Base-by-base conservation (phyloP, 2,329 filamentous ascomycete genomes). In the Periconia sp. region DNA sequence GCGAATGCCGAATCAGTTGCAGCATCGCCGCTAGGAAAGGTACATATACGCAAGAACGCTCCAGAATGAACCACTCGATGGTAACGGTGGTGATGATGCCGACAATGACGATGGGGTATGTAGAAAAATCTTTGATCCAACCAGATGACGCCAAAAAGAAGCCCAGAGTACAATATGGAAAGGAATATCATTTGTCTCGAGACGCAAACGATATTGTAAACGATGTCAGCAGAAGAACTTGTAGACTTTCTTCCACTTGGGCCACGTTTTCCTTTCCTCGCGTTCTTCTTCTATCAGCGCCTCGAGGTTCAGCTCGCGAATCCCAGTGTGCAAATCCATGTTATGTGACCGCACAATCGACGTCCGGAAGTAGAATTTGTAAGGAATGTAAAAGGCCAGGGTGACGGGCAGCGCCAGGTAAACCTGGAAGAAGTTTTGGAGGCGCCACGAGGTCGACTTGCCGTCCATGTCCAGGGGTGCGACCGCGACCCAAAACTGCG, bases 401-500 rank as follows among this genome's bases (percentile, higher is more conserved):
- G 91, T 83, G 59, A 91, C 84, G 14, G 89, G 89, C 1, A 84
- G 84, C 5, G 87, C 87, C 57, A 91, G 79, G 71, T 88, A 91
- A 56, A 83, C 81, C 54, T 87, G 76, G 74, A 96, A 96, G 75
- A 93, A 95, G 60, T 80, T 85, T 57, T 84, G 72, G 0, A 83
- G 82, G 41, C 85, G 77, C 8, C 79, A 71, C 1, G 64, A 42
- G 5, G 76, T 57, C 0, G 77, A 77, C 71, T 78, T 77, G 0
- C 74, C 50, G 5, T 66, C 64, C 66, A 83, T 87, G 20, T 78
- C 82, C 45, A 93, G 81, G 3, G 92, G 92, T 69, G 86, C 92
- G 3, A 90, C 86, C 27, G 89, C 91, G 47, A 89, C 87, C 90
- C 91, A 97, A 77, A 96, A 93, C 71, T 97, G 92, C 1, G 90